Evolutionary conservation across 805 yeast species (phyloP), one percentile per base, ranked within the genome.

Genomic region (Cyberlindnera xishuangbannaensis): DNA sequence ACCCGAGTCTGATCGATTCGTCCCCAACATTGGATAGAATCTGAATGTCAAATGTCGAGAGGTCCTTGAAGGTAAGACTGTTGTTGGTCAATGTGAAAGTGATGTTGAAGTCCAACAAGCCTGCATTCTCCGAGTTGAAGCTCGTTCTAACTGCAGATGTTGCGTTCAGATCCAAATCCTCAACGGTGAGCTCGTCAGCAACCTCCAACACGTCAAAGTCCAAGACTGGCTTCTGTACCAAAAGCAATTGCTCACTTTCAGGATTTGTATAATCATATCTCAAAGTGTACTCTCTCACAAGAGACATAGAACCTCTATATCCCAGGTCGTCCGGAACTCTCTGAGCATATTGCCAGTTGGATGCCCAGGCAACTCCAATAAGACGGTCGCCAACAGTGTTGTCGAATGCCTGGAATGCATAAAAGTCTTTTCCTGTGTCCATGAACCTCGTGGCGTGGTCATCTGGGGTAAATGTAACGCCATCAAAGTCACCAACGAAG

Each of bases 341-440:
- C 15, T 48, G 50, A 17, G 53, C 51, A 37, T 64, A 64, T 42
- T 62, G 64, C 69, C 69, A 64, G 44, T 62, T 62, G 25, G 65
- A 58, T 24, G 66, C 64, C 69, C 69, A 64, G 5, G 64, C 67
- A 26, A 63, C 37, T 17, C 64, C 64, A n/a, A 59, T 19, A 3
- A 50, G 53, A 13, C 51, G 37, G 12, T 53, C 54, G n/a, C 22
- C 24, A 10, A 11, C 10, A 8, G 54, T 39, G 26, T 51, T 51
- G 40, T 41, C 47, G 33, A 56, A 60, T 5, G 58, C 47, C 42
- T 64, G 67, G 39, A 61, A 41, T 13, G 69, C 69, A 37, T 64
- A 63, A 40, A 50, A 58, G 40, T 63, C 67, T 44, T 59, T 61
- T 15, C 64, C 65, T 15, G 49, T 31, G 42, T 63, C 67, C 27